Percentiles rank a stretch among this genome's conserved stretches.
Evolutionary conservation across 495 filamentous ascomycete species (phyloP).

Genomic region (Lasiosphaeria miniovina): DNA sequence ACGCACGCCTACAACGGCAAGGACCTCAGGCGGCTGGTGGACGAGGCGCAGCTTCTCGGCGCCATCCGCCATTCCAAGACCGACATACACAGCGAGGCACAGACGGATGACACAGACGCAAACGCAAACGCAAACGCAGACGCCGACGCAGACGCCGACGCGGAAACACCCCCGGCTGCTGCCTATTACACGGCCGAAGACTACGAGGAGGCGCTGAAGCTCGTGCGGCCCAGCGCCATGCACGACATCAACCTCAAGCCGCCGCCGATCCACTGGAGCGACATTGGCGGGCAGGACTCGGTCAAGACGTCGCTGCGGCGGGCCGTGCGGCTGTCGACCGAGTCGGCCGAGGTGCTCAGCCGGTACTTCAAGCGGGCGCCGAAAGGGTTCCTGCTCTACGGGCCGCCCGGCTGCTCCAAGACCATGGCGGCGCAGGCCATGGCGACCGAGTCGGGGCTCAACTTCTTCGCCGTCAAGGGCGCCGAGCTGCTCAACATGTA

Average conservation of each 20-base stretch:
- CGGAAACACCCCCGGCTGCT: not conserved
- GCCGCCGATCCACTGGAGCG: conserved; percentile 80
- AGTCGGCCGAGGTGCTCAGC: conserved; percentile 57
- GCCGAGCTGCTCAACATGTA: conserved; percentile 96
- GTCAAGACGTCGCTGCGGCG: conserved; percentile 61
- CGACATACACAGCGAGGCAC: not conserved
- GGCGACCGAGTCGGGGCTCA: conserved; percentile 86
- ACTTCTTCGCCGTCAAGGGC: conserved; percentile 96
- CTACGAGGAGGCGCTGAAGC: conserved; percentile 40
- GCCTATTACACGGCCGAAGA: conserved; percentile 35
- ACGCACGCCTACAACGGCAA: conserved; percentile 55
- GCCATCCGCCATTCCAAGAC: too few relatives aligned
- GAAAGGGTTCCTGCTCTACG: conserved; percentile 87
- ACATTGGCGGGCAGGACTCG: conserved; percentile 84
- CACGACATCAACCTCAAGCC: conserved; percentile 84
- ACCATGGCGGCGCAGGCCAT: conserved; percentile 90
- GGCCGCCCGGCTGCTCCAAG: conserved; percentile 94
- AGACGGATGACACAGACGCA: conserved; percentile 6
- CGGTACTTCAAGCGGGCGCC: conserved; percentile 50
- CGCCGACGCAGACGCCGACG: not conserved
- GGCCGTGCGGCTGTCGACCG: conserved; percentile 31
- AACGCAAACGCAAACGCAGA: not conserved
- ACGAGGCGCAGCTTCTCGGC: conserved; percentile 33
- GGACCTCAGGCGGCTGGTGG: conserved; percentile 44
- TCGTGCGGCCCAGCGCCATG: conserved; percentile 77